A percentile compares a stretch with the other conserved stretches of the same genome.
These are phyloP conservation scores for Russula virescens DNA, from an alignment of 768 basidiomycete species.

Conservation along the genomic window DNA sequence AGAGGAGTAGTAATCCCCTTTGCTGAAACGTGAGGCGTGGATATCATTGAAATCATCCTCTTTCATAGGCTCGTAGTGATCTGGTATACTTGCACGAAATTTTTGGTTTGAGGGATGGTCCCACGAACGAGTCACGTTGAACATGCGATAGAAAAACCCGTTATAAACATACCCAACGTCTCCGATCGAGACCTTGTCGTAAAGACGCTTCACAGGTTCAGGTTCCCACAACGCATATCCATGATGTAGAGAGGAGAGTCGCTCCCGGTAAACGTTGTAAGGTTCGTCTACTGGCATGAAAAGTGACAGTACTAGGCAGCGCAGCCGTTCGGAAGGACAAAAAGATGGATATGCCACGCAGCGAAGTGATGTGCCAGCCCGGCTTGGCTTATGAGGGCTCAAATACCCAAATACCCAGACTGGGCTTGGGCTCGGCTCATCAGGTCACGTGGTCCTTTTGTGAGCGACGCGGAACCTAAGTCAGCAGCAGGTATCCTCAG, in stretches of 20 bases:
- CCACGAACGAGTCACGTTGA: constrained; percentile 11
- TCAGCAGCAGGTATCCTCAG: too few relatives aligned
- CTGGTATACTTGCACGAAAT: not conserved
- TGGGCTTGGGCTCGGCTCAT: too few relatives aligned
- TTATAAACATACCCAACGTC: constrained; percentile 23
- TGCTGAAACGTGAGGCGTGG: too few relatives aligned
- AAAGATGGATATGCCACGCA: too few relatives aligned
- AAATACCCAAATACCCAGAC: too few relatives aligned
- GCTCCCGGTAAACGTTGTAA: constrained; percentile 14
- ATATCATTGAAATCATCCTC: too few relatives aligned
- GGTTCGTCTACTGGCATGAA: not conserved
- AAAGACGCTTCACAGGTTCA: constrained; percentile 11
- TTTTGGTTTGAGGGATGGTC: not conserved
- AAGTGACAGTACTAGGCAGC: too few relatives aligned
- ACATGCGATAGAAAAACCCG: constrained; percentile 20
- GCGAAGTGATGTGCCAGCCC: too few relatives aligned
- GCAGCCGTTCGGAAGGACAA: too few relatives aligned
- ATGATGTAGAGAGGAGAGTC: constrained; percentile 4
- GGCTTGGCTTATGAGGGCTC: too few relatives aligned
- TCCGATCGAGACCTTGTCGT: constrained; percentile 19
- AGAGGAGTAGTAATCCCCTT: not conserved
- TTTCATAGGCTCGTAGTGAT: not conserved
- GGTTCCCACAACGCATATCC: constrained; percentile 22
- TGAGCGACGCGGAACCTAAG: too few relatives aligned
- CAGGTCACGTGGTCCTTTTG: too few relatives aligned